These are phyloP conservation scores for Malus sieversii DNA, from an alignment of 306 rosid species.

Conservation along the genomic window DNA sequence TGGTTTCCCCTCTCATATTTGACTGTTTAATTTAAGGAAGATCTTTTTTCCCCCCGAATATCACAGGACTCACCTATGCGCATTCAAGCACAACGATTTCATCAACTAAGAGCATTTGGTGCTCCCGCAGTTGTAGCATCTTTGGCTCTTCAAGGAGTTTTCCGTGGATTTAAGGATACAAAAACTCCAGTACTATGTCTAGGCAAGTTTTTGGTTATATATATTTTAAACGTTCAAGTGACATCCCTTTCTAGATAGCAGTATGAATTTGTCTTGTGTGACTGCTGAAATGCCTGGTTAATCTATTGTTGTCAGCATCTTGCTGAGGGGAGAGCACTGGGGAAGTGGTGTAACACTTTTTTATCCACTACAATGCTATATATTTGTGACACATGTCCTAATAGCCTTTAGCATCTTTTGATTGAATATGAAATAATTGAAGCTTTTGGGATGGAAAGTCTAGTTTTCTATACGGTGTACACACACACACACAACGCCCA, in stretches of 20 bases:
- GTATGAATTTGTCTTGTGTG: neutral
- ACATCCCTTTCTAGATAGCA: neutral
- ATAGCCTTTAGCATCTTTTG: neutral
- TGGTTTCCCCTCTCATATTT: too few species aligned
- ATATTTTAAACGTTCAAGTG: neutral
- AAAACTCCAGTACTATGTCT: constrained; percentile 82
- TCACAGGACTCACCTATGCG: constrained; percentile 61
- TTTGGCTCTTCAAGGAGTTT: constrained; percentile 95
- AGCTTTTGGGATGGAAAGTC: neutral
- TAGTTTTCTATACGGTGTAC: neutral
- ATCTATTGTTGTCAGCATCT: neutral
- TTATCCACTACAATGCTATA: neutral
- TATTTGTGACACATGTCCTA: neutral
- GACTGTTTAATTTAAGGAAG: too few species aligned
- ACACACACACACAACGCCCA: neutral
- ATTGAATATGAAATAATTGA: neutral
- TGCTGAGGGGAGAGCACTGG: neutral
- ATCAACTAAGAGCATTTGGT: constrained; percentile 76
- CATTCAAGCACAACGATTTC: constrained; percentile 55
- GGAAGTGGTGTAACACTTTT: neutral
- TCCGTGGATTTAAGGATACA: constrained; percentile 96
- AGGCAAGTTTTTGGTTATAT: constrained; percentile 44
- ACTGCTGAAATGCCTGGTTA: neutral
- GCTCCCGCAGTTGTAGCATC: constrained; percentile 97
- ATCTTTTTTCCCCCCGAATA: neutral